These are phyloP conservation scores for Candida berthetii DNA, from an alignment of 805 yeast species.

Conservation along the genomic window DNA sequence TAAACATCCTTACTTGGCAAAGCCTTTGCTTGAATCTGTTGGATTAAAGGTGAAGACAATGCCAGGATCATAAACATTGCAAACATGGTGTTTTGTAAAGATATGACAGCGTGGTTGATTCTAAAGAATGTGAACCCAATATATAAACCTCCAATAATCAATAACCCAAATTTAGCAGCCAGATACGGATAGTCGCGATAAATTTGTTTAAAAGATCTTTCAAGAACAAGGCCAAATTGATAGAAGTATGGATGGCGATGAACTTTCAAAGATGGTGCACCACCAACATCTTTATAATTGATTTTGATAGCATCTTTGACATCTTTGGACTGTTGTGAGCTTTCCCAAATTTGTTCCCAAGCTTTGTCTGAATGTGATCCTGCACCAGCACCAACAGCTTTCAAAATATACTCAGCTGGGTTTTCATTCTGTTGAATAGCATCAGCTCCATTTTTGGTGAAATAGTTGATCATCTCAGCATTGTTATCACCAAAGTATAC, in stretches of 20 bases:
- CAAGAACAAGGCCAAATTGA: conserved; percentile 35
- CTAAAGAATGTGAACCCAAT: conserved; percentile 74
- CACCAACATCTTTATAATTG: conserved; percentile 9
- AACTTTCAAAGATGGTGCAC: conserved; percentile 12
- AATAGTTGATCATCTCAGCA: conserved; percentile 29
- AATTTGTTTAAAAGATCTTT: conserved; percentile 36
- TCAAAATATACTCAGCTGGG: conserved; percentile 71
- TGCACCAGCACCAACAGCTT: conserved; percentile 78
- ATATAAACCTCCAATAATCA: conserved; percentile 51
- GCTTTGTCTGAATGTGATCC: conserved; percentile 47
- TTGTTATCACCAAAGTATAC: conserved; percentile 68
- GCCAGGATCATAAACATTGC: conserved; percentile 56
- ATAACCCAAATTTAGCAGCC: conserved; percentile 49
- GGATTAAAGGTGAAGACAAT: conserved; percentile 49
- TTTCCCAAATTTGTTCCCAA: conserved; percentile 58
- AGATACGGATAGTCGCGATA: conserved; percentile 63
- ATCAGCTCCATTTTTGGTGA: conserved; percentile 60
- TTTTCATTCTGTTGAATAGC: conserved; percentile 48
- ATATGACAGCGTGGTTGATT: conserved; percentile 43
- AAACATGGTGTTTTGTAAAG: conserved; percentile 58
- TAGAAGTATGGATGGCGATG: conserved; percentile 34
- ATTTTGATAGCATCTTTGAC: conserved; percentile 23
- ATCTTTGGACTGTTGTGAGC: conserved; percentile 28
- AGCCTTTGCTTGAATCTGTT: conserved; percentile 61
- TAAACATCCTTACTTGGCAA: conserved; percentile 53